These are phyloP conservation scores for Ceratopteris richardii DNA, from an alignment of 75 land plant genomes.

Conservation along the genomic window DNA sequence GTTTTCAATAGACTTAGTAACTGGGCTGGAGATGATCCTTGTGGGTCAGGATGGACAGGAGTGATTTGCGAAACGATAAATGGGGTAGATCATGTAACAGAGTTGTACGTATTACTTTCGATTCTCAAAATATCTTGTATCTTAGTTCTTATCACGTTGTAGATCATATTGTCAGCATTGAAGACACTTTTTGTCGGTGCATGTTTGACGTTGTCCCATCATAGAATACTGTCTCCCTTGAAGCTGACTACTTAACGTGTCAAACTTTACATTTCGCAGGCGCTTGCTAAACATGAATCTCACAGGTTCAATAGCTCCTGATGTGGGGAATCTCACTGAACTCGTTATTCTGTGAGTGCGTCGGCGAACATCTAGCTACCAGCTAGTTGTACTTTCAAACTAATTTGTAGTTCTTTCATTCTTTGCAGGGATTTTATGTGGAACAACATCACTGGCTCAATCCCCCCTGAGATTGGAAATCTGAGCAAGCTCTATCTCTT, in stretches of 20 bases:
- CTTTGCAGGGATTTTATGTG: constrained; percentile 75
- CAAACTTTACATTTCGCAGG: constrained; percentile 18
- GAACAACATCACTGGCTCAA: constrained; percentile 72
- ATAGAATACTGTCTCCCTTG: too few species aligned
- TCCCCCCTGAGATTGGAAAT: constrained; percentile 83
- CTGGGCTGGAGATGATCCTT: constrained; percentile 60
- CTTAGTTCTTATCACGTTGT: too few species aligned
- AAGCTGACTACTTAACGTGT: too few species aligned
- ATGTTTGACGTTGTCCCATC: too few species aligned
- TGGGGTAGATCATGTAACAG: constrained; percentile 40
- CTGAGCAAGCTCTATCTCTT: constrained; percentile 40
- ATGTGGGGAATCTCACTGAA: constrained; percentile 44
- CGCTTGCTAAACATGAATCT: constrained; percentile 49
- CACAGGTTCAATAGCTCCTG: constrained; percentile 55
- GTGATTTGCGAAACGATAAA: constrained; percentile 33
- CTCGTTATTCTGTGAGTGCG: constrained; percentile 40
- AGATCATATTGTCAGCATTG: too few species aligned
- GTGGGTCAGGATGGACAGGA: constrained; percentile 44
- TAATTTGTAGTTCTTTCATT: not conserved
- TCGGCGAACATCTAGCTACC: too few species aligned
- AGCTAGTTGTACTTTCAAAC: too few species aligned
- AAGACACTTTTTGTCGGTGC: too few species aligned
- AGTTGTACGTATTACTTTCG: constrained; percentile 35
- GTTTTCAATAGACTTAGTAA: constrained; percentile 25
- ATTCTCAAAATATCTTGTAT: too few species aligned